Base-by-base conservation (phyloP, 2,329 filamentous ascomycete genomes). In the Trichoderma pleuroti region DNA sequence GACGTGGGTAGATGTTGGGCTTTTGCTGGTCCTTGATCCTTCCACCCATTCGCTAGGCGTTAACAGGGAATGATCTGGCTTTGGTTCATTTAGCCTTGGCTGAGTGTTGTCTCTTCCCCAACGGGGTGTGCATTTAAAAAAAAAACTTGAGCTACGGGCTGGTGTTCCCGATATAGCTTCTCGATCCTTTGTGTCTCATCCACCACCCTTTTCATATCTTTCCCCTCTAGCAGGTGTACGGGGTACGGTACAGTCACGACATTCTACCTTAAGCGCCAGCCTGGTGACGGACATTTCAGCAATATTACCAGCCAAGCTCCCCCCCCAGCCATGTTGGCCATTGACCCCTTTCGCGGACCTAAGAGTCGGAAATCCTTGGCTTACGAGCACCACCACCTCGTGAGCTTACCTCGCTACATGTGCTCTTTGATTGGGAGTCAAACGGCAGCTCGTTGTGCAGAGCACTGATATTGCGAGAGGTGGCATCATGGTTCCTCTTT, bases 141-240 rank as follows among this genome's bases (percentile, higher is more conserved):
- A n/a, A n/a, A n/a, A 26, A 34, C 24, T 49, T 49, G 34, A 36
- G 39, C 39, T 57, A 68, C 56, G 46, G 42, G 21, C 54, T 60
- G 65, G 30, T 57, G 36, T 61, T 61, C 39, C 65, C 56, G 54
- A 68, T 68, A 57, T 57, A 68, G 54, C 65, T 61, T 61, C 56
- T 52, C 65, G 65, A 68, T 68, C 65, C 56, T 61, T 36, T 46
- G 26, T 32, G 65, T 68, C 65, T 68, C 65, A 68, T 36, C 39
- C 54, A 28, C 54, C 28, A 49, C 54, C 54, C 39, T 36, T 32
- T 49, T 34, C 36, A 30, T 34, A 14, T 28, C 16, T n/a, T n/a
- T 36, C 56, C 28, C 56, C 36, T 60, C 65, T 42, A 61, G 49
- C 56, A 21, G 18, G 9, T 34, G 32, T 16, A 59, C 56, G 39